A percentile compares a stretch with the other conserved stretches of the same genome.
Conservation (phyloP, 768 basidiomycete genomes). For the Fistulinella prunicolor region DNA sequence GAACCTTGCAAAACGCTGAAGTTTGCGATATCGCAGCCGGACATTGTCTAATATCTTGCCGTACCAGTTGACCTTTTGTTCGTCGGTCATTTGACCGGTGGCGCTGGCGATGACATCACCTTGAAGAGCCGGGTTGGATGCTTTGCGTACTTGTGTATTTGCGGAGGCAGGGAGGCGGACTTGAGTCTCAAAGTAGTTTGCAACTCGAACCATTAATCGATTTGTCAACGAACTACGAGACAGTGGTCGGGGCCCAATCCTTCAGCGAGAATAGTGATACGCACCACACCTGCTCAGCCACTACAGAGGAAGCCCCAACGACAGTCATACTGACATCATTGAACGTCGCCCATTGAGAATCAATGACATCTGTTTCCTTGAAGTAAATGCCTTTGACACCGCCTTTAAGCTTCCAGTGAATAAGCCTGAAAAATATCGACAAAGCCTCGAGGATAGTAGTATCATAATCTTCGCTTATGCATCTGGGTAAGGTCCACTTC, state of each 20-base stretch:
- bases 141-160: constrained; percentile 29
- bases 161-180: constrained; percentile 66
- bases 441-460: constrained; percentile 83
- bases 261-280: constrained; percentile 22
- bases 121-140: constrained; percentile 35
- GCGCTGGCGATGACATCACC: constrained; percentile 39
- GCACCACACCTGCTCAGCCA: constrained; percentile 95
- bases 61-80: constrained; percentile 87
- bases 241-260: background rate
- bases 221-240: constrained; percentile 78
- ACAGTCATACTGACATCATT: constrained; percentile 89
- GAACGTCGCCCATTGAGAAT: constrained; percentile 94
- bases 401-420: constrained; percentile 95
- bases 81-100: constrained; percentile 59
- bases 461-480: constrained; percentile 90
- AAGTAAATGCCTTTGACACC: constrained; percentile 91
- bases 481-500: constrained; percentile 85
- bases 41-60: constrained; percentile 92
- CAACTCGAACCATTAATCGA: constrained; percentile 88
- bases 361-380: constrained; percentile 97
- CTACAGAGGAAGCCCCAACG: constrained; percentile 80
- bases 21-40: constrained; percentile 85
- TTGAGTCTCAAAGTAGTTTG: constrained; percentile 93
- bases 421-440: constrained; percentile 85
- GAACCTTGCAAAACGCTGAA: constrained; percentile 89